phyloP scores from a whole-genome alignment of 192 early-diverging fungal species.

The Thoreauomyces humboldtii region DNA sequence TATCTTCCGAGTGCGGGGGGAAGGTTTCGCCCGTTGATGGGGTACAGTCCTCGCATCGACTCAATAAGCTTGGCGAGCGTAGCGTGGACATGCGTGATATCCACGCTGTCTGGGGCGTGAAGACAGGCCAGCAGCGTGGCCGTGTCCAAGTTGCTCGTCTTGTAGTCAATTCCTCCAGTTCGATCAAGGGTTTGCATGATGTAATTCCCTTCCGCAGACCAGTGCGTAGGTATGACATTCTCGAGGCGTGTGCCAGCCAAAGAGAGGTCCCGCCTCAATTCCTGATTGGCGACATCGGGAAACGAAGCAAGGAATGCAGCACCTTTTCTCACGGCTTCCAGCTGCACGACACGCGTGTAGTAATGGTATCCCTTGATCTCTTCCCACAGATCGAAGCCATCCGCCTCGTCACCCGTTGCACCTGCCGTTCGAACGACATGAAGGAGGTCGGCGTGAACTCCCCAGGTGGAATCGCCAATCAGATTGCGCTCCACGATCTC shows the following conservation, averaged over 20 bases:
- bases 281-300: neutral
- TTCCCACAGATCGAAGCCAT: constrained; percentile 71
- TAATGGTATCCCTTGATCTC: constrained; percentile 68
- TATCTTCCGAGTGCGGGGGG: constrained; percentile 72
- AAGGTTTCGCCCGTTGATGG: constrained; percentile 43
- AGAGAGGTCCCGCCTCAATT: neutral
- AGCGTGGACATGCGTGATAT: neutral
- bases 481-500: constrained; percentile 14
- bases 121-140: constrained; percentile 58
- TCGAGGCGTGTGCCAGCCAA: constrained; percentile 18
- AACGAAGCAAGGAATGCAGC: constrained; percentile 26
- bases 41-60: constrained; percentile 37
- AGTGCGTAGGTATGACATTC: constrained; percentile 41
- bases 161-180: constrained; percentile 41
- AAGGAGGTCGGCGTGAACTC: neutral
- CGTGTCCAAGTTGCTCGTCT: constrained; percentile 55
- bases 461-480: constrained; percentile 41
- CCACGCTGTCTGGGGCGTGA: constrained; percentile 13
- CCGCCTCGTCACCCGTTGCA: constrained; percentile 41
- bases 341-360: constrained; percentile 66
- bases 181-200: constrained; percentile 29
- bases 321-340: constrained; percentile 55
- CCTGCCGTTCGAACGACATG: constrained; percentile 71
- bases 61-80: constrained; percentile 10
- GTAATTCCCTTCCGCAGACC: constrained; percentile 33